Evolutionary conservation across 257 asterid genomes (phyloP).

Genomic region (Gentiana macrophylla): DNA sequence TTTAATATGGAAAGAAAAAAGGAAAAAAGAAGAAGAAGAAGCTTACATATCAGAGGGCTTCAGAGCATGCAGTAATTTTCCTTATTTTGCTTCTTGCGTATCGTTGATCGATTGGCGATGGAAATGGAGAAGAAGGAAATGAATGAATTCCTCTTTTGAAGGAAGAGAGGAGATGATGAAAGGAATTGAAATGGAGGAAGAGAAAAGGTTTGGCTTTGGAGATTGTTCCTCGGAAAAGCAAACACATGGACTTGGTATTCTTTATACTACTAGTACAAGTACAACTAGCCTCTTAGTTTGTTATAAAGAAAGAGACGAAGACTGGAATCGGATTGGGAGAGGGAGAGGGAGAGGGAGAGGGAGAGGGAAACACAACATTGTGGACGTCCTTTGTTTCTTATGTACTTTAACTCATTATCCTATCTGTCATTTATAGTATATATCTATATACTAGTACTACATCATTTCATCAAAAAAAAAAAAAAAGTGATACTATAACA

Average conservation of each 20-base stretch:
- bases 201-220: slow-evolving; percentile 1
- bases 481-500: no score
- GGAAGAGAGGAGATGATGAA: background rate
- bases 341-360: background rate
- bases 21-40: no score
- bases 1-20: no score
- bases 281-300: no score
- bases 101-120: no score
- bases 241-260: slow-evolving; percentile 7
- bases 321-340: background rate
- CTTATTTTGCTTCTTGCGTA: background rate
- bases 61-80: background rate
- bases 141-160: no score
- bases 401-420: no score
- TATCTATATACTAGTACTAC: no score
- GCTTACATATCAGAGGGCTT: background rate
- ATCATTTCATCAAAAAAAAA: no score
- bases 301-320: no score
- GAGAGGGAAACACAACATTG: background rate
- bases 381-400: background rate
- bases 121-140: no score
- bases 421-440: no score
- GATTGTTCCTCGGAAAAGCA: slow-evolving; percentile 32
- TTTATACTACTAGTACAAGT: background rate
- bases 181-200: slow-evolving; percentile 1